Conservation (phyloP, 768 basidiomycete species). For the Tephrocybe sp. region DNA sequence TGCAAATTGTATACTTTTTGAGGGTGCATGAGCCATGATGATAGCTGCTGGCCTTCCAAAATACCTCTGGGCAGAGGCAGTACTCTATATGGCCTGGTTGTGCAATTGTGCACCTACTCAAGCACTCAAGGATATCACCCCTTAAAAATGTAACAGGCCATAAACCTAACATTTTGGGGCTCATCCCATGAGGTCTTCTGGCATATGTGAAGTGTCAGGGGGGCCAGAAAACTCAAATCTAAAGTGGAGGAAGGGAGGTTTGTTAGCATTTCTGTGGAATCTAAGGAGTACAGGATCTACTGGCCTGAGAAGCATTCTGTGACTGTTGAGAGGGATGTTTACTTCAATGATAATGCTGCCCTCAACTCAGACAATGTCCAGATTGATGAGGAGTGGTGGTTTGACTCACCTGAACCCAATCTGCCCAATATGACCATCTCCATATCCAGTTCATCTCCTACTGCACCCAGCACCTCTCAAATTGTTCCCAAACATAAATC, state of each 20-base stretch:
- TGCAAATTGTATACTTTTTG: conserved; percentile 1
- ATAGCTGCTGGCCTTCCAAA: not conserved
- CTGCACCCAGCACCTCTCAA: not conserved
- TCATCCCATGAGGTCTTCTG: not conserved
- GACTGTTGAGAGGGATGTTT: conserved; percentile 23
- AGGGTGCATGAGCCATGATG: conserved; percentile 2
- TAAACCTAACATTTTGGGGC: not conserved
- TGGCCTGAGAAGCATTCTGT: conserved; percentile 22
- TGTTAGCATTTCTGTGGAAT: conserved; percentile 18
- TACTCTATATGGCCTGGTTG: not conserved
- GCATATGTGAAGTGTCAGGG: conserved; percentile 15
- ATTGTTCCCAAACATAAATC: not conserved
- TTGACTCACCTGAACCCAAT: conserved; percentile 8
- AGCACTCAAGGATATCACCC: not conserved
- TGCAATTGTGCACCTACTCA: not conserved
- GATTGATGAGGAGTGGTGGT: too few species aligned
- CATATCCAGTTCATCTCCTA: too few species aligned
- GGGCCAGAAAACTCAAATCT: conserved; percentile 7
- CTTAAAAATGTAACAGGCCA: conserved; percentile 1
- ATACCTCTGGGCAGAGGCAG: conserved; percentile 9
- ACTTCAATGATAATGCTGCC: conserved; percentile 19
- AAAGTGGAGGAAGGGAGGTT: conserved; percentile 2
- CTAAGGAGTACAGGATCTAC: conserved; percentile 27
- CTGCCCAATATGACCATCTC: not conserved
- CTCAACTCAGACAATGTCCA: too few species aligned